Evolutionary conservation across 345 rosid species (phyloP).

Genomic region (Firmiana major): DNA sequence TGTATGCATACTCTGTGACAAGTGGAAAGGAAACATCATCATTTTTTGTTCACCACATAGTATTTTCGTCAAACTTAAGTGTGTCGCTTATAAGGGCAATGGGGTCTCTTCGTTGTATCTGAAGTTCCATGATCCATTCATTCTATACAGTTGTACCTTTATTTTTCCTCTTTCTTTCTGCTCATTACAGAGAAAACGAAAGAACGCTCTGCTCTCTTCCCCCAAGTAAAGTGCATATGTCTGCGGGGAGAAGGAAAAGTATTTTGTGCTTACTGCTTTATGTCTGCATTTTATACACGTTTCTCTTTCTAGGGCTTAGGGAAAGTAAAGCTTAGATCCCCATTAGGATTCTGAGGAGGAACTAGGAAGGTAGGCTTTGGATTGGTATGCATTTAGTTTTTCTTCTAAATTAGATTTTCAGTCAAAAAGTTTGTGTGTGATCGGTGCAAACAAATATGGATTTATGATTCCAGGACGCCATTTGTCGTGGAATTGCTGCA

Average conservation of each 20-base stretch:
- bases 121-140: background rate
- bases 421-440: conserved; percentile 25
- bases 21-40: background rate
- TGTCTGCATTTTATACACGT: background rate
- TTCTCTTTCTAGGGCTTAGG: conserved; percentile 27
- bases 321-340: conserved; percentile 33
- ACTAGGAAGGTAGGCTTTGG: background rate
- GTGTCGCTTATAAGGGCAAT: background rate
- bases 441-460: conserved; percentile 17
- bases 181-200: background rate
- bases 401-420: conserved; percentile 13
- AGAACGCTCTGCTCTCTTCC: background rate
- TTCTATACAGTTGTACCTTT: background rate
- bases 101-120: background rate
- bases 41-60: background rate
- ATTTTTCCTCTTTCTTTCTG: too few relatives aligned
- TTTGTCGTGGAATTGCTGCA: background rate
- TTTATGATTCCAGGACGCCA: conserved; percentile 19
- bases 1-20: conserved; percentile 76
- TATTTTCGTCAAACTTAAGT: background rate
- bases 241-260: background rate
- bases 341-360: conserved; percentile 18
- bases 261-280: conserved; percentile 9
- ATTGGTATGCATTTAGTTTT: background rate
- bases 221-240: background rate